These are phyloP conservation scores for Emergomyces orientalis DNA, from an alignment of 2,329 filamentous ascomycete genomes.

Conservation along the genomic window DNA sequence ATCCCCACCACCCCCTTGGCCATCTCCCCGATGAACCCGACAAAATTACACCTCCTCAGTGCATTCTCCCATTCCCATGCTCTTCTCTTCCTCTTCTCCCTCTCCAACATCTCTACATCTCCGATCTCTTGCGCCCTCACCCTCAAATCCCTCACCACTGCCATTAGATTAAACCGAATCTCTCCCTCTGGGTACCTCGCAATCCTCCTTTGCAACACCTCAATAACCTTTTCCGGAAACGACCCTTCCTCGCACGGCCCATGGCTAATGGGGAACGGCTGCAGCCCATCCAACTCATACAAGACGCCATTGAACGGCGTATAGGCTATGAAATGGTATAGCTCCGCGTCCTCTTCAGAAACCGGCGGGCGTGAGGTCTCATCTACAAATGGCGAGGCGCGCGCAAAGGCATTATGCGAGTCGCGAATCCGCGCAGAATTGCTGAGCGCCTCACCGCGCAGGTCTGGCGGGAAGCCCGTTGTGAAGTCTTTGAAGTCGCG, in stretches of 20 bases:
- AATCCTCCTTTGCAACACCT: constrained; percentile 78
- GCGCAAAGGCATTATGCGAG: constrained; percentile 84
- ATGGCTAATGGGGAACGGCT: constrained; percentile 85
- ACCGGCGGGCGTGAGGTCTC: constrained; percentile 67
- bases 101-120: constrained; percentile 65
- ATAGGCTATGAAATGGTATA: constrained; percentile 97
- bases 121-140: constrained; percentile 69
- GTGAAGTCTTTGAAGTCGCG: constrained; percentile 81
- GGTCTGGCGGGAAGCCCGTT: constrained; percentile 67
- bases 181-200: constrained; percentile 75
- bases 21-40: constrained; percentile 86
- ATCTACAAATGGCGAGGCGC: constrained; percentile 81
- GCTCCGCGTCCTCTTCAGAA: constrained; percentile 66
- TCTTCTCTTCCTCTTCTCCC: constrained; percentile 72
- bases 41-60: constrained; percentile 85
- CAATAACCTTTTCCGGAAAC: constrained; percentile 72
- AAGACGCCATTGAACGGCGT: constrained; percentile 67
- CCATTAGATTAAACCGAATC: constrained; percentile 92
- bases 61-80: constrained; percentile 96
- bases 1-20: constrained; percentile 71
- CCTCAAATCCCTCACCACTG: constrained; percentile 78
- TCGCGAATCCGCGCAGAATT: constrained; percentile 63
- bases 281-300: constrained; percentile 92
- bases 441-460: constrained; percentile 60
- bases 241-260: constrained; percentile 59